Conservation (phyloP, 2,329 filamentous ascomycete species). For the Fusarium illudens region DNA sequence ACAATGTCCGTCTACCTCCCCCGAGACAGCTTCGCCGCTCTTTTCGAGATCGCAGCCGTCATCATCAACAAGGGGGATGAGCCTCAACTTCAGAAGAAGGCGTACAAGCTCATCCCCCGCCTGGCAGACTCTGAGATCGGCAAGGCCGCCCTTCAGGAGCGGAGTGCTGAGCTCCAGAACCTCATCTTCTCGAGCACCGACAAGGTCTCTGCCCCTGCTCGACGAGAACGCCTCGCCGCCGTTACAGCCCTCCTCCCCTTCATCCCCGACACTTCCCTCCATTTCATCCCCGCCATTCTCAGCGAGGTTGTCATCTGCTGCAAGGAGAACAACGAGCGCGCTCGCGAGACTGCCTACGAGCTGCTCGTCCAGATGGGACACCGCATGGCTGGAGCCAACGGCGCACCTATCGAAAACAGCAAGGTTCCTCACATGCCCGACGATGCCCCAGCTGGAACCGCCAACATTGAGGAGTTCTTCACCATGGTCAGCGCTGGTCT, state of each 20-base stretch:
- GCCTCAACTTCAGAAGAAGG: conserved; percentile 97
- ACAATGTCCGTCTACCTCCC: conserved; percentile 95
- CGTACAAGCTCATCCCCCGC: conserved; percentile 95
- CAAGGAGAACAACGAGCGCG: conserved; percentile 97
- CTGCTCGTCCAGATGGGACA: conserved; percentile 88
- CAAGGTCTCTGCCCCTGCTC: conserved; percentile 85
- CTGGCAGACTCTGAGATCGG: conserved; percentile 84
- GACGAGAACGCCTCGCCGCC: conserved; percentile 85
- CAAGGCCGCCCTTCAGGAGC: conserved; percentile 76
- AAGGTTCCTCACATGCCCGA: conserved; percentile 88
- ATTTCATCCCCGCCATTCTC: conserved; percentile 91
- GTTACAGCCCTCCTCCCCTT: conserved; percentile 82
- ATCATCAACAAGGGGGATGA: conserved; percentile 85
- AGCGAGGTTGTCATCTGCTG: conserved; percentile 95
- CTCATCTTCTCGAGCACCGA: conserved; percentile 81
- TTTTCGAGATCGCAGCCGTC: conserved; percentile 87
- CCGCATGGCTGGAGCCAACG: conserved; percentile 72
- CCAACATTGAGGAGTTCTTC: conserved; percentile 93
- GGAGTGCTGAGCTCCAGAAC: conserved; percentile 81
- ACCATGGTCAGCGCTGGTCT: conserved; percentile 98
- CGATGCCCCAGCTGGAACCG: conserved; percentile 78
- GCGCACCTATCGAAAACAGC: conserved; percentile 81
- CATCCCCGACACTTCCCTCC: conserved; percentile 78
- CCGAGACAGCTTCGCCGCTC: conserved; percentile 79
- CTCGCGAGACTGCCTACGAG: conserved; percentile 87